These are phyloP conservation scores for Lithospermum erythrorhizon DNA, from an alignment of 257 asterid species.

Conservation along the genomic window DNA sequence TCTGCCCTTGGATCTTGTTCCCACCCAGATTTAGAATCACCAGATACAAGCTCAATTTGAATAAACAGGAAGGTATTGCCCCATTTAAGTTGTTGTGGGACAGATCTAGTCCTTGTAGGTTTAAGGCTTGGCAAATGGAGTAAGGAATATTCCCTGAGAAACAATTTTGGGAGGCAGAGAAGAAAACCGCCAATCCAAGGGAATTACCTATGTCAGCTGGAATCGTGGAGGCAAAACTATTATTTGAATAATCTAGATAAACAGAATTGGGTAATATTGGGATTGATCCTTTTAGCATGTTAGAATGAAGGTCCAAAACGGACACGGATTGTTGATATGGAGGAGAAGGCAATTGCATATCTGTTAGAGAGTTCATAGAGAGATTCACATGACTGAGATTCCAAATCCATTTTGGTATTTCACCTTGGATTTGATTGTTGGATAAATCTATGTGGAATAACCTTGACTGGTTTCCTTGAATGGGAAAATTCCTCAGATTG, in stretches of 20 bases:
- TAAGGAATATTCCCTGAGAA: constrained; percentile 3
- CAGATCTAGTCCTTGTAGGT: constrained; percentile 6
- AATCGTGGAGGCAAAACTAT: constrained; percentile 1
- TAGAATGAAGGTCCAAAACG: constrained; percentile 8
- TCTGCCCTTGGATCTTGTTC: constrained; percentile 3
- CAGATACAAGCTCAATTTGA: constrained; percentile 6
- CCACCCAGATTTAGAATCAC: constrained; percentile 6
- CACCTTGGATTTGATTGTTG: constrained; percentile 1
- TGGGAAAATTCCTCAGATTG: neutral
- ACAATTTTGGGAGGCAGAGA: neutral
- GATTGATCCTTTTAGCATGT: constrained; percentile 3
- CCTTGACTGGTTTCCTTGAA: neutral
- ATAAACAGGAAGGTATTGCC: constrained; percentile 7
- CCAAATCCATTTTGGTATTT: constrained; percentile 6
- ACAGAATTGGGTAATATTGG: neutral
- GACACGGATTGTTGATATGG: neutral
- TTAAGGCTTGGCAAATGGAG: constrained; percentile 9
- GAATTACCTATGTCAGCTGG: constrained; percentile 5
- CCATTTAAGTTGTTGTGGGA: constrained; percentile 8
- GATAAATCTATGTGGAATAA: constrained; percentile 1
- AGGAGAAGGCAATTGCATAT: neutral
- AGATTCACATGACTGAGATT: constrained; percentile 2
- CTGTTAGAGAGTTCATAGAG: neutral
- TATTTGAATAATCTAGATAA: constrained; percentile 8
- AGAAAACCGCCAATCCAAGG: neutral